Base-by-base conservation (phyloP, 2,329 filamentous ascomycete species). In the Fusarium sp. region DNA sequence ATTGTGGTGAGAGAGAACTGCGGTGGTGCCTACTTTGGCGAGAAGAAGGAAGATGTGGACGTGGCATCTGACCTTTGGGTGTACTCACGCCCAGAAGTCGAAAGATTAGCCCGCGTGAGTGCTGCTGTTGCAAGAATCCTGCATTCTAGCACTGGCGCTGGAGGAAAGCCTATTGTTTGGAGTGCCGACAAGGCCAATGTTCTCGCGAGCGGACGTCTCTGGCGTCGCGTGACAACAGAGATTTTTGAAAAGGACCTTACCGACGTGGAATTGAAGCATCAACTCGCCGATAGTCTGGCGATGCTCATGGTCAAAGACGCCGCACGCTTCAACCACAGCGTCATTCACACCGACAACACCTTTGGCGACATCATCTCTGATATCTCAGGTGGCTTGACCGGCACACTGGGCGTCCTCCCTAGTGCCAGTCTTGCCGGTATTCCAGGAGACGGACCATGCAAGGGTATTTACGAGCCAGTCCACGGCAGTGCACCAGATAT, bases 391-490 rank as follows among this genome's bases (percentile, higher is more conserved):
- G 84, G 80, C n/a, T 79, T 86, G 46, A 80, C 80, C 1, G 84
- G 84, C 22, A 84, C 79, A 3, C 78, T 86, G 1, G 84, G 84
- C 2, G 75, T 82, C 2, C 73, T 85, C 1, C 84, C 84, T 1
- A 84, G 82, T 53, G 84, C 84, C 5, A 83, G 81, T 49, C 77
- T 85, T 3, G 79, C 80, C 0, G 84, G 81, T 3, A 78, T 85
- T 4, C 81, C 81, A 0, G 77, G 79, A 4, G 66, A 79, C 20
- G 77, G 75, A n/a, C 74, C 71, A n/a, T 81, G 79, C 73, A 92
- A 92, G 72, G 91, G 91, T 66, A 92, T 93, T 73, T 94, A 93
- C 76, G 91, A 94, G 81, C 91, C 91, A 6, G 92, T 94, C 58
- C 91, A 94, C 77, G 91, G 90, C 83, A 88, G 77, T 55, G 92